These are phyloP conservation scores for Heritiera littoralis DNA, from an alignment of 345 rosid genomes.

Conservation along the genomic window DNA sequence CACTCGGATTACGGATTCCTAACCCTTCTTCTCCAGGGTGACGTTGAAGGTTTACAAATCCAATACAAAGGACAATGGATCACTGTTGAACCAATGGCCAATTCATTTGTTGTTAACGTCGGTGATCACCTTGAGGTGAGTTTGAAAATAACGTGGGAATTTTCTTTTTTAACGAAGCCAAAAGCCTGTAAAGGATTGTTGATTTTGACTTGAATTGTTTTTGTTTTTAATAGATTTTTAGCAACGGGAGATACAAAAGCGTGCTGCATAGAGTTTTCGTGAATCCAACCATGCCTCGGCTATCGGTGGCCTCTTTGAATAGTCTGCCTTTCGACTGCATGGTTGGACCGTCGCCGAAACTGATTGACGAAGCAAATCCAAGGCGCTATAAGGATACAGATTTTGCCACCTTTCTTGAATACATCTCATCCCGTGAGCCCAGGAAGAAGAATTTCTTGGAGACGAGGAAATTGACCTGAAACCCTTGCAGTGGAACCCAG, in stretches of 20 bases:
- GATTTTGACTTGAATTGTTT: not conserved
- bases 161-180: not conserved
- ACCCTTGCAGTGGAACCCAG: not conserved
- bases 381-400: conserved; percentile 61
- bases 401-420: conserved; percentile 68
- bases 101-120: conserved; percentile 73
- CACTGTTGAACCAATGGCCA: conserved; percentile 68
- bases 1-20: conserved; percentile 93
- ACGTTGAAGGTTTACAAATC: conserved; percentile 76
- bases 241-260: conserved; percentile 91
- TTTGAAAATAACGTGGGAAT: not conserved
- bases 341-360: conserved; percentile 50
- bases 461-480: conserved; percentile 50
- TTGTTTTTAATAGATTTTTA: conserved; percentile 52
- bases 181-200: not conserved
- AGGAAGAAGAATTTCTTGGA: conserved; percentile 78
- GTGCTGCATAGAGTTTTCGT: conserved; percentile 77
- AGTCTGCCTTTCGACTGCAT: conserved; percentile 48
- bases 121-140: conserved; percentile 94
- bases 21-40: conserved; percentile 86
- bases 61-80: conserved; percentile 60
- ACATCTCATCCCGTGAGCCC: conserved; percentile 64
- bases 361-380: conserved; percentile 55
- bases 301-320: conserved; percentile 80
- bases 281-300: conserved; percentile 52